Percentiles rank a stretch among this genome's conserved stretches.
These are phyloP conservation scores for Saururus chinensis DNA, from an alignment of 164 flowering plant species.

Conservation along the genomic window DNA sequence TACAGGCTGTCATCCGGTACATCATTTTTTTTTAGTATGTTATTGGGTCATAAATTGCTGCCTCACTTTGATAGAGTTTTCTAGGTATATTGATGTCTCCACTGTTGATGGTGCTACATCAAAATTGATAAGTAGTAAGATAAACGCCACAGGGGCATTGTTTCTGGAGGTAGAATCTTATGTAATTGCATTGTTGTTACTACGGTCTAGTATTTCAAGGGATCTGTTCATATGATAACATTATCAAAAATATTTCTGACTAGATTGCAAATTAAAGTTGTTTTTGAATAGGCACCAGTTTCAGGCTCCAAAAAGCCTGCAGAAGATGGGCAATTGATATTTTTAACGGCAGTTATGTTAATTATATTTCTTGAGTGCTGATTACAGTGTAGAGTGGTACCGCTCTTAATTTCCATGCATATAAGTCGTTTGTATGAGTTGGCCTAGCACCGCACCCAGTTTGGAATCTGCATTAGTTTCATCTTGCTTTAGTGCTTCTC, in stretches of 20 bases:
- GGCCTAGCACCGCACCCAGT: no score
- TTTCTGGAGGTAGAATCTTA: constrained; percentile 69
- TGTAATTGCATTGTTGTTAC: no score
- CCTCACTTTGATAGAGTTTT: constrained; percentile 1
- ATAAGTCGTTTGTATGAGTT: no score
- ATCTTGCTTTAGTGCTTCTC: no score
- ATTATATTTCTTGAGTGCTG: no score
- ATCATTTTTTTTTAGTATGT: no score
- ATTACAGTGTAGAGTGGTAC: no score
- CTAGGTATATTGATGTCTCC: constrained; percentile 86
- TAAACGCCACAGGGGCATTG: constrained; percentile 65
- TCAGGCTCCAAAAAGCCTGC: constrained; percentile 99
- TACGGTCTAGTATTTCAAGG: not conserved
- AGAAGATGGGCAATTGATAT: constrained; percentile 87
- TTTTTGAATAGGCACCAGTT: constrained; percentile 99
- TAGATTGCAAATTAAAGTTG: constrained; percentile 13
- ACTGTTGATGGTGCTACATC: constrained; percentile 86
- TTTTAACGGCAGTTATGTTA: constrained; percentile 57
- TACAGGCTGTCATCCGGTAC: no score
- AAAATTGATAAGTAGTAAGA: constrained; percentile 70
- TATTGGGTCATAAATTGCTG: no score
- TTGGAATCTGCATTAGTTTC: no score
- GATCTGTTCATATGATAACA: not conserved
- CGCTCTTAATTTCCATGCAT: no score
- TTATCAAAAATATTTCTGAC: constrained; percentile 5